These are phyloP conservation scores for Draba incana DNA, from an alignment of 345 rosid species.

Conservation along the genomic window DNA sequence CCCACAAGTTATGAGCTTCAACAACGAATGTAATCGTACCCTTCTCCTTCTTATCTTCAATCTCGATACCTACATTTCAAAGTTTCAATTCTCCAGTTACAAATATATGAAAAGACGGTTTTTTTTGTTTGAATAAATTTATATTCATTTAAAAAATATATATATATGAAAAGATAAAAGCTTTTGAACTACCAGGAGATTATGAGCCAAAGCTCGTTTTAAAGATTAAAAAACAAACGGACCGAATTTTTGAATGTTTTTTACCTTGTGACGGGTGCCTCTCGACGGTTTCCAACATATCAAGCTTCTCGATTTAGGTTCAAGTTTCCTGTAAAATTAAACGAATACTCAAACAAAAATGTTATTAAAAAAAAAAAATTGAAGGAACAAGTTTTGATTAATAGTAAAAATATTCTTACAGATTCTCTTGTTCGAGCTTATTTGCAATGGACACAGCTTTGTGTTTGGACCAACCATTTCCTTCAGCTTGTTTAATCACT, in stretches of 20 bases:
- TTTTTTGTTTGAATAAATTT: too few relatives aligned
- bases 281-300: conserved; percentile 85
- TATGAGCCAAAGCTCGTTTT: too few relatives aligned
- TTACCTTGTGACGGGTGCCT: conserved; percentile 76
- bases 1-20: conserved; percentile 78
- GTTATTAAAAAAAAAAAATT: neutral
- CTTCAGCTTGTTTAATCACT: conserved; percentile 91
- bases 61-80: conserved; percentile 58
- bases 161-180: too few relatives aligned
- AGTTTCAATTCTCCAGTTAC: conserved; percentile 1
- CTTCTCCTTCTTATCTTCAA: conserved; percentile 59
- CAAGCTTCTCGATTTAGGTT: conserved; percentile 84
- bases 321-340: conserved; percentile 72
- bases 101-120: neutral
- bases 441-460: conserved; percentile 90
- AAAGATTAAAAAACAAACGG: too few relatives aligned
- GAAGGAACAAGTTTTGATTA: neutral
- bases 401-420: conserved; percentile 57
- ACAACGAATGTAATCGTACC: conserved; percentile 53
- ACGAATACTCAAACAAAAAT: conserved; percentile 5
- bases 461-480: conserved; percentile 77
- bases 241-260: neutral
- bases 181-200: too few relatives aligned
- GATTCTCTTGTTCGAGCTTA: conserved; percentile 92
- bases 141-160: too few relatives aligned